Evolutionary conservation across 345 rosid genomes (phyloP).

Genomic region (Eucalyptus shirleyi): DNA sequence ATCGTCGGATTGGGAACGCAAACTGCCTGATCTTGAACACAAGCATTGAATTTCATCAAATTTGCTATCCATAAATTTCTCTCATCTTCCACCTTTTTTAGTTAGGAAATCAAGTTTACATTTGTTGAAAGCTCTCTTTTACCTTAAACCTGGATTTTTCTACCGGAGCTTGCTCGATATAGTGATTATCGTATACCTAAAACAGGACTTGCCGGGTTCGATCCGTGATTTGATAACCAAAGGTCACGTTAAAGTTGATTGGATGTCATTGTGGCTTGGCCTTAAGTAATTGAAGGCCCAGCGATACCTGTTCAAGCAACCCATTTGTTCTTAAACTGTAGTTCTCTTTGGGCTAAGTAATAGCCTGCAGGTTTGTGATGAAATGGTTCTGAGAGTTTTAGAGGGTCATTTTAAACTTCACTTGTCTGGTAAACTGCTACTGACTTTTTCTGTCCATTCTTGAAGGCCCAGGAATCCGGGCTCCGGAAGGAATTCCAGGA

Average conservation of each 20-base stretch:
- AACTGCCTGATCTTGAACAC: not conserved
- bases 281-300: not conserved
- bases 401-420: not conserved
- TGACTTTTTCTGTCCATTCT: not conserved
- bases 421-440: not conserved
- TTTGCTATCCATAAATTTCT: not conserved
- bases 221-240: not conserved
- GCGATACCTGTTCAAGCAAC: not conserved
- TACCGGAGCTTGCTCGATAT: not conserved
- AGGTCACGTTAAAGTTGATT: not conserved
- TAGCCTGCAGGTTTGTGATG: not conserved
- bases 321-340: not conserved
- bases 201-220: not conserved
- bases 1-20: not conserved
- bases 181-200: not conserved
- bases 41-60: not conserved
- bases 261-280: not conserved
- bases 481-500: not conserved
- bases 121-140: not conserved
- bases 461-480: not conserved
- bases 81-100: not conserved
- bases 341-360: not conserved
- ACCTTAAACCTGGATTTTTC: not conserved
- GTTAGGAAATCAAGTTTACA: not conserved
- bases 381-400: not conserved